These are phyloP conservation scores for Zopfochytrium polystomum DNA, from an alignment of 371 early-diverging fungal genomes.

Conservation along the genomic window DNA sequence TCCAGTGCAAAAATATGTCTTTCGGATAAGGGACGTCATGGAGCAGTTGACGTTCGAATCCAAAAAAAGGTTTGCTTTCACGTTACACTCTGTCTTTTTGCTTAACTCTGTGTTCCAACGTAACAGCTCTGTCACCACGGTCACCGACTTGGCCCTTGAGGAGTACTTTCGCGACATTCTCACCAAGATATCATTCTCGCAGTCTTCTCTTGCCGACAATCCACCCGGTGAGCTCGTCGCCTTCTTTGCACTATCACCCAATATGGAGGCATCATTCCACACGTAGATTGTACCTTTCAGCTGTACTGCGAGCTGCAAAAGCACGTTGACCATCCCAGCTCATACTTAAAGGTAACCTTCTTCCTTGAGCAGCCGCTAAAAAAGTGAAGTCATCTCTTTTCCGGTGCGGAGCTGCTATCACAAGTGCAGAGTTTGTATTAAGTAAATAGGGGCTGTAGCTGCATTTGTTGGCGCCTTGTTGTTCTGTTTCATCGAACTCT, in stretches of 20 bases:
- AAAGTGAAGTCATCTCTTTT: no score
- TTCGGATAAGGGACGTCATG: constrained; percentile 46
- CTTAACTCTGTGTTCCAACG: background rate
- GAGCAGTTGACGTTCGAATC: constrained; percentile 17
- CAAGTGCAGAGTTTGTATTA: no score
- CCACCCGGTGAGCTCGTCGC: constrained; percentile 26
- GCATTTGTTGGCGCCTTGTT: no score
- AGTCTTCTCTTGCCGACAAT: no score
- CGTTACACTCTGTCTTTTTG: background rate
- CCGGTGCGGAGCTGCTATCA: no score
- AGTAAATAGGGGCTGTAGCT: no score
- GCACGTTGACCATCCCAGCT: constrained; percentile 19
- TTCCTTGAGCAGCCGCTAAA: no score
- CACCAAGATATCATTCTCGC: no score
- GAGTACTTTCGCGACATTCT: constrained; percentile 48
- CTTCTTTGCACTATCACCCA: constrained; percentile 12
- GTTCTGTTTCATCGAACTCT: no score
- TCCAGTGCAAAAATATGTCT: constrained; percentile 53
- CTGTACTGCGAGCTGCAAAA: constrained; percentile 44
- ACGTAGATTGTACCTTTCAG: constrained; percentile 37
- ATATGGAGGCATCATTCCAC: background rate
- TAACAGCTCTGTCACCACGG: constrained; percentile 22
- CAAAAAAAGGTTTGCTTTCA: constrained; percentile 16
- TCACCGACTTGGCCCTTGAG: constrained; percentile 41
- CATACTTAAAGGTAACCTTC: constrained; percentile 20